A percentile compares a stretch with the other conserved stretches of the same genome.
Conservation (phyloP, 2,329 filamentous ascomycete genomes). For the Ophiosphaerella narmari region DNA sequence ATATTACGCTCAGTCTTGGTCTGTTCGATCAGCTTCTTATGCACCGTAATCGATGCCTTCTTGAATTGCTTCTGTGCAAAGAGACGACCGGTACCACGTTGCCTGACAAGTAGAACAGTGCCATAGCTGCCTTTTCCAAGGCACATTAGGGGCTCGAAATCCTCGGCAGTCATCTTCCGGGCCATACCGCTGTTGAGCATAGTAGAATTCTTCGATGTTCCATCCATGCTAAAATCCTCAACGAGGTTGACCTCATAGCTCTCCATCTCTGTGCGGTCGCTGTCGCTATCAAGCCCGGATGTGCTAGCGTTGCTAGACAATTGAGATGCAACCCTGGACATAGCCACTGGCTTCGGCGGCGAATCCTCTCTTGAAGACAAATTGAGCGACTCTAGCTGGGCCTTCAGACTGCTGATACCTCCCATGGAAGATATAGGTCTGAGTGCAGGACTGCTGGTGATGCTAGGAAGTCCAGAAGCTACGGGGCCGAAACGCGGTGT, state of each 20-base stretch:
- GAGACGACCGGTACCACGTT: slow-evolving; percentile 81
- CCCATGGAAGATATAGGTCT: slow-evolving; percentile 59
- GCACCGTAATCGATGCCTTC: slow-evolving; percentile 92
- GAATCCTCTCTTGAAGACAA: slow-evolving; percentile 64
- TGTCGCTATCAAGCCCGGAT: slow-evolving; percentile 64
- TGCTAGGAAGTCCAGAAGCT: slow-evolving; percentile 52
- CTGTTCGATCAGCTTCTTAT: slow-evolving; percentile 95
- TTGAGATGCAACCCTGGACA: slow-evolving; percentile 40
- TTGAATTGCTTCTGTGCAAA: slow-evolving; percentile 99
- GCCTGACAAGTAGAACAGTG: slow-evolving; percentile 91
- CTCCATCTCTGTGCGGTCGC: slow-evolving; percentile 73
- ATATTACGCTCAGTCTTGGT: slow-evolving; percentile 96
- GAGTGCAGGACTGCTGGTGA: slow-evolving; percentile 58
- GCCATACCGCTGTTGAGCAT: slow-evolving; percentile 54
- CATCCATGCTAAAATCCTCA: slow-evolving; percentile 76
- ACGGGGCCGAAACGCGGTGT: slow-evolving; percentile 50
- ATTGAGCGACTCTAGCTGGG: slow-evolving; percentile 78
- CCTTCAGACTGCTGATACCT: slow-evolving; percentile 81
- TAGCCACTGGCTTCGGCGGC: slow-evolving; percentile 52
- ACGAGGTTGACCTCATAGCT: slow-evolving; percentile 86
- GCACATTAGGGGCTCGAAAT: slow-evolving; percentile 89
- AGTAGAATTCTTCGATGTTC: slow-evolving; percentile 43
- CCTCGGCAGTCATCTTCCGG: slow-evolving; percentile 87
- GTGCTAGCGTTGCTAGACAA: slow-evolving; percentile 62
- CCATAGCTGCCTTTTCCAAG: slow-evolving; percentile 96